A percentile compares a stretch with the other conserved stretches of the same genome.
These are phyloP conservation scores for Globomyces sp. DNA, from an alignment of 371 early-diverging fungal genomes.

Conservation along the genomic window DNA sequence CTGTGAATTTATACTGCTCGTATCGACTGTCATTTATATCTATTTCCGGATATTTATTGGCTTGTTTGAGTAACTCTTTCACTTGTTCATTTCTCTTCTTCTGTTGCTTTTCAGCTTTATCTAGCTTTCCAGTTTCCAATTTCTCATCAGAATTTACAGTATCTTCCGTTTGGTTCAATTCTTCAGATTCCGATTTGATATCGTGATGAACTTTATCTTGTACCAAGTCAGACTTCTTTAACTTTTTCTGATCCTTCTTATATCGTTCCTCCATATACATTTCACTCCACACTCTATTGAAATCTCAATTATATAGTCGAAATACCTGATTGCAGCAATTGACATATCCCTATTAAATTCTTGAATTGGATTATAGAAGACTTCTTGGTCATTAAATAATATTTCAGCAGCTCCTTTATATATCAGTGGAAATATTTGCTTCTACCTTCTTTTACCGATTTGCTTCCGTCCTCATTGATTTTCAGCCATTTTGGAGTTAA, in stretches of 20 bases:
- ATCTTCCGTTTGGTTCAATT: too few relatives aligned
- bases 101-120: slow-evolving; percentile 12
- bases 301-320: too few relatives aligned
- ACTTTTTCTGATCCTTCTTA: slow-evolving; percentile 47
- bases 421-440: background rate
- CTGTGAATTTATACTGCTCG: slow-evolving; percentile 55
- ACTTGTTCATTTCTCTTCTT: slow-evolving; percentile 17
- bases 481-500: slow-evolving; percentile 13
- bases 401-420: slow-evolving; percentile 69
- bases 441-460: slow-evolving; percentile 17
- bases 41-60: slow-evolving; percentile 10
- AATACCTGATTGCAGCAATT: slow-evolving; percentile 75
- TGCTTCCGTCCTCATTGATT: slow-evolving; percentile 12
- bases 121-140: background rate
- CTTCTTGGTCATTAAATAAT: slow-evolving; percentile 80
- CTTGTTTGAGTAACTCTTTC: slow-evolving; percentile 5
- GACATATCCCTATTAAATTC: slow-evolving; percentile 96
- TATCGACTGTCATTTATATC: background rate
- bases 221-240: slow-evolving; percentile 35
- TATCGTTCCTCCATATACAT: slow-evolving; percentile 50
- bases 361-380: slow-evolving; percentile 99
- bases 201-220: too few relatives aligned
- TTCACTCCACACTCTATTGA: slow-evolving; percentile 69
- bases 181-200: background rate
- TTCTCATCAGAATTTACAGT: background rate